Conservation (phyloP, 768 basidiomycete species). For the Podaxis sp. region DNA sequence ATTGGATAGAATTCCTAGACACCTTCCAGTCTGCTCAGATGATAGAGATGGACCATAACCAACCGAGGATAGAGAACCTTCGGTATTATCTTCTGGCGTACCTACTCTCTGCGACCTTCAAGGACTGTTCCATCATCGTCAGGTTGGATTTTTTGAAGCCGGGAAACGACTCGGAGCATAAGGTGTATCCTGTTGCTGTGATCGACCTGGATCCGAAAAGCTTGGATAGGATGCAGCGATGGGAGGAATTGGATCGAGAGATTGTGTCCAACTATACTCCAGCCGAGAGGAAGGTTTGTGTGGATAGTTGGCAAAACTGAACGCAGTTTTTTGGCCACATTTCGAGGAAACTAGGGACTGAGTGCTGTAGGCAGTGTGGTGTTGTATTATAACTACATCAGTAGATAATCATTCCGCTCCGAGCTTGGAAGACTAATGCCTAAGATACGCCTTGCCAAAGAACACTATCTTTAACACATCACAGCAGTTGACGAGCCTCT, state of each 20-base stretch:
- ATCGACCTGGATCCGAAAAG: slow-evolving; percentile 90
- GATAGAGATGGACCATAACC: slow-evolving; percentile 32
- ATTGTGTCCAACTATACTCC: slow-evolving; percentile 41
- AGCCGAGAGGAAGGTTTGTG: slow-evolving; percentile 28
- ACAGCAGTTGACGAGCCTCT: neutral
- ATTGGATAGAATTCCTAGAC: slow-evolving; percentile 67
- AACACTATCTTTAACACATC: too few relatives aligned
- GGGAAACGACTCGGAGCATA: slow-evolving; percentile 14
- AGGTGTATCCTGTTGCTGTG: slow-evolving; percentile 46
- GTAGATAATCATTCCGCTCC: slow-evolving; percentile 16
- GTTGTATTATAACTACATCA: neutral
- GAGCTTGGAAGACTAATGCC: neutral
- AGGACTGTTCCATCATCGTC: slow-evolving; percentile 80
- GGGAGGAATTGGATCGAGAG: slow-evolving; percentile 70
- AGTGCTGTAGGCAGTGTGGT: neutral
- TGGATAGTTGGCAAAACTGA: slow-evolving; percentile 26
- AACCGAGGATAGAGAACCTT: slow-evolving; percentile 43
- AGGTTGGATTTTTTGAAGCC: slow-evolving; percentile 32
- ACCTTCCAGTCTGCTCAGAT: slow-evolving; percentile 42
- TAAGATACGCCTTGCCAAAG: too few relatives aligned
- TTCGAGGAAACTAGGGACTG: neutral
- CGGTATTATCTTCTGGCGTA: slow-evolving; percentile 72
- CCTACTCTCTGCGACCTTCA: slow-evolving; percentile 90
- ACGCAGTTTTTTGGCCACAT: neutral
- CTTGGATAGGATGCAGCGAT: slow-evolving; percentile 59